Conservation (phyloP, 495 filamentous ascomycete species). For the Lasiosphaeria hispida region DNA sequence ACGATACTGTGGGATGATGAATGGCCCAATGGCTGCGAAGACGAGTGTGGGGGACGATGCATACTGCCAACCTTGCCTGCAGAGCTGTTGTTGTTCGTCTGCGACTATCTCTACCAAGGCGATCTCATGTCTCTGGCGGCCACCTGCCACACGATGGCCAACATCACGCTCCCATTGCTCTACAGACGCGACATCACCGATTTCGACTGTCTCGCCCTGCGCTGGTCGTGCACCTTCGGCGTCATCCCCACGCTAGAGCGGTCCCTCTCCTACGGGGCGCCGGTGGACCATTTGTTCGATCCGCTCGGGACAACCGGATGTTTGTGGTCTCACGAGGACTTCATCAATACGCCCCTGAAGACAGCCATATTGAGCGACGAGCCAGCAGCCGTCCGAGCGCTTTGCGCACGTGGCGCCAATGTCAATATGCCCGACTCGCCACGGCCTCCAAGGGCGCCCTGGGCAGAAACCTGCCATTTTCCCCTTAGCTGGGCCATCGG, state of each 20-base stretch:
- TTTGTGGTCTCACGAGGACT: background rate
- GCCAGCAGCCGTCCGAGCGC: slow-evolving; percentile 8
- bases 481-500: slow-evolving; percentile 10
- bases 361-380: slow-evolving; percentile 14
- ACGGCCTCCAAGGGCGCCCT: too few relatives aligned
- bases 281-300: slow-evolving; percentile 5
- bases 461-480: background rate
- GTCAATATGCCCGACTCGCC: slow-evolving; percentile 1
- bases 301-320: background rate
- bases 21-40: slow-evolving; percentile 1
- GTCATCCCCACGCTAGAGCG: slow-evolving; percentile 12
- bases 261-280: slow-evolving; percentile 14
- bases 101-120: slow-evolving; percentile 17
- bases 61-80: slow-evolving; percentile 13
- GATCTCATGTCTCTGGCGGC: slow-evolving; percentile 18
- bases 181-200: slow-evolving; percentile 17
- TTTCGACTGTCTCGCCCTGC: slow-evolving; percentile 22
- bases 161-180: background rate
- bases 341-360: slow-evolving; percentile 8
- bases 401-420: slow-evolving; percentile 11
- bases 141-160: slow-evolving; percentile 12
- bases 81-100: slow-evolving; percentile 16
- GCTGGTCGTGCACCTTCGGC: slow-evolving; percentile 21
- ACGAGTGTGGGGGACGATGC: background rate
- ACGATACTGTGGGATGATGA: too few relatives aligned